phyloP scores from a whole-genome alignment of 2,329 filamentous ascomycete species.

The Cladosporium sp. region DNA sequence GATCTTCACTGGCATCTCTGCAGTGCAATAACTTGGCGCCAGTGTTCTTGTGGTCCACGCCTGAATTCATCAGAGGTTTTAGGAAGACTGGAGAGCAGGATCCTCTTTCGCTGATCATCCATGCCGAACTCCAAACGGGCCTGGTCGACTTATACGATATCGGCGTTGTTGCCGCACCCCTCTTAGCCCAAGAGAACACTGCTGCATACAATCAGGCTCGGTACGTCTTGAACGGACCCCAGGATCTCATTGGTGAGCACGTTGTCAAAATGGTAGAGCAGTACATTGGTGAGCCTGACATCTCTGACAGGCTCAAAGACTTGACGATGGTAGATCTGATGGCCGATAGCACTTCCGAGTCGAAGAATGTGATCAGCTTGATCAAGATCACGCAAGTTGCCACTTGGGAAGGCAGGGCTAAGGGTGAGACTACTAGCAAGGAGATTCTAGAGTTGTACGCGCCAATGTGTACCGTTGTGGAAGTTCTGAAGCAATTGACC shows the following conservation, averaged over 20 bases:
- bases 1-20: conserved; percentile 37
- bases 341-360: conserved; percentile 5
- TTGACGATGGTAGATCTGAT: conserved; percentile 29
- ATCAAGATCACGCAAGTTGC: conserved; percentile 23
- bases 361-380: conserved; percentile 29
- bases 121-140: conserved; percentile 29
- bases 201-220: conserved; percentile 30
- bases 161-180: conserved; percentile 34
- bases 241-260: conserved; percentile 36
- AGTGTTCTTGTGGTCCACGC: conserved; percentile 24
- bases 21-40: conserved; percentile 35
- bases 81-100: conserved; percentile 33
- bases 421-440: conserved; percentile 24
- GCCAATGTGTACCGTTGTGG: conserved; percentile 25
- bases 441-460: conserved; percentile 30
- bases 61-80: conserved; percentile 32
- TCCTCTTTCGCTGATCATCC: conserved; percentile 26
- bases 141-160: conserved; percentile 28
- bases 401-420: conserved; percentile 32
- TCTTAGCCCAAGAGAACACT: conserved; percentile 31
- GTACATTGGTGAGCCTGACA: conserved; percentile 26
- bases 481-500: background rate
- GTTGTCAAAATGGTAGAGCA: conserved; percentile 35
- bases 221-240: conserved; percentile 40
- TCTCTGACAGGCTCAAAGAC: conserved; percentile 20